phyloP scores from a whole-genome alignment of 345 rosid species.

The Citrus inodora region DNA sequence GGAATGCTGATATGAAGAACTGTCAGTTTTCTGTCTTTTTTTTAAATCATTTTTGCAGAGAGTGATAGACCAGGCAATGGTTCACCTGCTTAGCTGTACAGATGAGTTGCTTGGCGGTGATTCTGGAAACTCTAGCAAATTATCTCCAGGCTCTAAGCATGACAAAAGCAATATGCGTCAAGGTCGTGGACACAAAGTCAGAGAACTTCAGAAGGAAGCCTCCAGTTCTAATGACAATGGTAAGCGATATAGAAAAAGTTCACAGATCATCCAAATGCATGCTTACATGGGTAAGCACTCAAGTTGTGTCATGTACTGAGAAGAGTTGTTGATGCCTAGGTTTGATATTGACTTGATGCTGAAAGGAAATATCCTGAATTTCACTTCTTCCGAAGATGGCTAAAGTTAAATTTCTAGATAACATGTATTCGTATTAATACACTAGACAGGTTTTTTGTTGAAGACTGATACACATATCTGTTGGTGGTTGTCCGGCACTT shows the following conservation, averaged over 20 bases:
- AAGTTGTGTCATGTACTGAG: neutral
- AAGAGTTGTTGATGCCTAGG: neutral
- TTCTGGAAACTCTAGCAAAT: constrained; percentile 16
- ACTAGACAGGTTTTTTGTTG: neutral
- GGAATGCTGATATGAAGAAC: neutral
- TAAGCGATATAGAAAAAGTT: constrained; percentile 30
- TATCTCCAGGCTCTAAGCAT: constrained; percentile 21
- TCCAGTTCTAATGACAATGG: constrained; percentile 35
- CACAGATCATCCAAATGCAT: neutral
- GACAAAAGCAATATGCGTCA: constrained; percentile 18
- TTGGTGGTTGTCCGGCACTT: neutral
- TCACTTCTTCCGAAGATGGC: neutral
- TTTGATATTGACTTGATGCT: neutral
- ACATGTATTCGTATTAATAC: neutral
- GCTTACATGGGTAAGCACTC: neutral
- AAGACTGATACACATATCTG: neutral
- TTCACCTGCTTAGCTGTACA: constrained; percentile 62
- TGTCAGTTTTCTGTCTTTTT: neutral
- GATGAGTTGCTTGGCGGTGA: constrained; percentile 52
- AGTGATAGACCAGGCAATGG: constrained; percentile 49
- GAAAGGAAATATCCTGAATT: neutral
- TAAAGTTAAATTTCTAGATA: neutral
- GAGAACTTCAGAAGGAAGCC: constrained; percentile 25
- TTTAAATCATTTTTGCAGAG: constrained; percentile 26
- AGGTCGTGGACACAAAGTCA: constrained; percentile 17